These are phyloP conservation scores for Cryptococcus wingfieldii DNA, from an alignment of 1,284 basidiomycete genomes.

Conservation along the genomic window DNA sequence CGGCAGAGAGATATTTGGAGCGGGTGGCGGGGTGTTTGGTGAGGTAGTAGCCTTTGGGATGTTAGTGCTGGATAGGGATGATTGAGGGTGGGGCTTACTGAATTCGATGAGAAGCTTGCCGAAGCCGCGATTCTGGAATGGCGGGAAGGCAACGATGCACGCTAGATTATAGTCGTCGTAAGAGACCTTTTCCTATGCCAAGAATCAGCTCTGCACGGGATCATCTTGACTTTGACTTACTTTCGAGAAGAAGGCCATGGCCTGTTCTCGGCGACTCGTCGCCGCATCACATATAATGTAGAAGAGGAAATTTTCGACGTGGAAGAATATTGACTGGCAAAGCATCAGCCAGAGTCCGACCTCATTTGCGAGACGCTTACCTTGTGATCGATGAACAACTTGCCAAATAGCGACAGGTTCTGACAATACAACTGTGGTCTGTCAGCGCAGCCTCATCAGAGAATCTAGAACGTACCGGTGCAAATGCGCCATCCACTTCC, in stretches of 20 bases:
- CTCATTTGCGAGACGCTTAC: constrained; percentile 17
- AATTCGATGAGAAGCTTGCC: constrained; percentile 98
- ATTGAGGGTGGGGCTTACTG: constrained; percentile 57
- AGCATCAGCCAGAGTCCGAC: constrained; percentile 3
- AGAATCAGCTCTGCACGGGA: not conserved
- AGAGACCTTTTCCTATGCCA: constrained; percentile 79
- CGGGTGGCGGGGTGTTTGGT: constrained; percentile 56
- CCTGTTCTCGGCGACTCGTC: constrained; percentile 69
- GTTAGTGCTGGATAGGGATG: not conserved
- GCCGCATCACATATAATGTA: constrained; percentile 85
- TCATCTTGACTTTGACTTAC: constrained; percentile 46
- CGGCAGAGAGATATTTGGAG: constrained; percentile 61
- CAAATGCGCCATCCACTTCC: constrained; percentile 85
- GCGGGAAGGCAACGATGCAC: constrained; percentile 92
- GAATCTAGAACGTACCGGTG: constrained; percentile 61
- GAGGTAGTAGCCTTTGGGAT: constrained; percentile 73
- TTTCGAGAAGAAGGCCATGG: constrained; percentile 94
- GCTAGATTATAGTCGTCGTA: constrained; percentile 97
- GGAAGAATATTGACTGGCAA: constrained; percentile 80
- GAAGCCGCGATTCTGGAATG: constrained; percentile 83
- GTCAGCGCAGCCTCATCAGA: constrained; percentile 9
- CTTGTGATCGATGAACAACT: constrained; percentile 98
- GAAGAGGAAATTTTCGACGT: constrained; percentile 68
- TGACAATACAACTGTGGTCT: constrained; percentile 80
- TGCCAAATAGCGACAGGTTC: constrained; percentile 91